A percentile compares a stretch with the other conserved stretches of the same genome.
Evolutionary conservation across 441 rosid genomes (phyloP).

Genomic region (Capsella rubella): DNA sequence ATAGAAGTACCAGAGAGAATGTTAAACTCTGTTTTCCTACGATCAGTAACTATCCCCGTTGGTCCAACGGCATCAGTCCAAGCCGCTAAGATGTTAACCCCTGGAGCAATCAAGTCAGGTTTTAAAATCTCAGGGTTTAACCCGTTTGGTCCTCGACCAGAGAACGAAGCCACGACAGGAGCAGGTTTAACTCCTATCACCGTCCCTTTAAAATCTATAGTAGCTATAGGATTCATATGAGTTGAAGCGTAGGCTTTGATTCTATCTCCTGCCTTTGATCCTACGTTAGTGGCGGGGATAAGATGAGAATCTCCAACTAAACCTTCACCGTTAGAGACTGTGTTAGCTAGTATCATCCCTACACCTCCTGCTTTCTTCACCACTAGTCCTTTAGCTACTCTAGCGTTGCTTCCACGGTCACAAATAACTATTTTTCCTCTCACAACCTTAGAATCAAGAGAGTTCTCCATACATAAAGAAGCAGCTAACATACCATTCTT

Average conservation of each 20-base stretch:
- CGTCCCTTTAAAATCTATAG: slow-evolving; percentile 72
- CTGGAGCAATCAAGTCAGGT: slow-evolving; percentile 76
- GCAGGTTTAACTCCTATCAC: slow-evolving; percentile 82
- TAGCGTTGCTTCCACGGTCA: slow-evolving; percentile 72
- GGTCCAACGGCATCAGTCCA: slow-evolving; percentile 83
- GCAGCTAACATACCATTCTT: slow-evolving; percentile 62
- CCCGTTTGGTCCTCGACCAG: slow-evolving; percentile 77
- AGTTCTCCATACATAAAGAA: slow-evolving; percentile 77
- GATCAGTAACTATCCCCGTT: slow-evolving; percentile 53
- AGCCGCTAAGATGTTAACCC: slow-evolving; percentile 75
- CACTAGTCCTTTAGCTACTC: slow-evolving; percentile 77
- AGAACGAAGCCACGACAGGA: slow-evolving; percentile 82
- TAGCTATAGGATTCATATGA: slow-evolving; percentile 50
- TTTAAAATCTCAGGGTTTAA: slow-evolving; percentile 77
- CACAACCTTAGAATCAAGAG: slow-evolving; percentile 62
- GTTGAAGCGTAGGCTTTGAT: slow-evolving; percentile 60
- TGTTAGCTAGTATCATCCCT: slow-evolving; percentile 82
- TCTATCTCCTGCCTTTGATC: slow-evolving; percentile 67
- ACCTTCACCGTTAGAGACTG: slow-evolving; percentile 78
- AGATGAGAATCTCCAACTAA: slow-evolving; percentile 78
- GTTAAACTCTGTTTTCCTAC: slow-evolving; percentile 73
- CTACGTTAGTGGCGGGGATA: slow-evolving; percentile 70
- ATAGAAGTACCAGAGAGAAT: slow-evolving; percentile 82
- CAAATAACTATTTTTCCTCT: slow-evolving; percentile 75
- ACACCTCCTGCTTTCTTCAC: slow-evolving; percentile 81